Evolutionary conservation across 306 rosid genomes (phyloP).

Genomic region (Cicer yamashitae): DNA sequence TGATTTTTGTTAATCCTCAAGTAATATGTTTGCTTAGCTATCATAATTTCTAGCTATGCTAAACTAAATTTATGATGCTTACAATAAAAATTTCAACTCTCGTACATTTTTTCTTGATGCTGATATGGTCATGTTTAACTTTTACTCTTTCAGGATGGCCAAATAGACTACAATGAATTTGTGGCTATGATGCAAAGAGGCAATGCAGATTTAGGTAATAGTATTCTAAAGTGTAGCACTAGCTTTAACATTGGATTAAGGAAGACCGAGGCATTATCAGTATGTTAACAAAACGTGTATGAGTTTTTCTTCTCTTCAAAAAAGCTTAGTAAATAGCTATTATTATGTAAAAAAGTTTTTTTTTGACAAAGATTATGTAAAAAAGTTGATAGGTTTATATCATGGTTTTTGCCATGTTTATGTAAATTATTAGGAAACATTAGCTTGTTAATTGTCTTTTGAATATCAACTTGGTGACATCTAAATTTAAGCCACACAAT

Average conservation of each 20-base stretch:
- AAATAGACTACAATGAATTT: constrained; percentile 87
- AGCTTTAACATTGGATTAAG: constrained; percentile 66
- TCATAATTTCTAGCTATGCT: too few relatives aligned
- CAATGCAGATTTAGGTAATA: constrained; percentile 62
- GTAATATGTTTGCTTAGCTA: too few relatives aligned
- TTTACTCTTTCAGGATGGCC: constrained; percentile 70
- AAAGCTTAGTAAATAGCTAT: constrained; percentile 9
- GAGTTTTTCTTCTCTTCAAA: background rate
- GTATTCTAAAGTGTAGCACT: constrained; percentile 47
- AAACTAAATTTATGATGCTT: background rate
- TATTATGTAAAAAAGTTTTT: background rate
- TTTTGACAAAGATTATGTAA: too few relatives aligned
- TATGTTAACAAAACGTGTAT: constrained; percentile 32
- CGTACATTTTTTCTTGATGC: background rate
- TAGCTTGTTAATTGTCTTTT: constrained; percentile 15
- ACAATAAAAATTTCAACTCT: constrained; percentile 3
- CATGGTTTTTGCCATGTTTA: constrained; percentile 22
- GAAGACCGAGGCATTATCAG: constrained; percentile 66
- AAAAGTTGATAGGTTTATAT: constrained; percentile 28
- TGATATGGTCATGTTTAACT: constrained; percentile 27
- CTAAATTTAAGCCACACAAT: constrained; percentile 30
- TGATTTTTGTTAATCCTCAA: too few relatives aligned
- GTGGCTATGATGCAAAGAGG: constrained; percentile 87
- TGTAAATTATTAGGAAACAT: constrained; percentile 34
- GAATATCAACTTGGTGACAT: constrained; percentile 29